Conservation (phyloP, 305 asterid species). For the Galium porrigens region DNA sequence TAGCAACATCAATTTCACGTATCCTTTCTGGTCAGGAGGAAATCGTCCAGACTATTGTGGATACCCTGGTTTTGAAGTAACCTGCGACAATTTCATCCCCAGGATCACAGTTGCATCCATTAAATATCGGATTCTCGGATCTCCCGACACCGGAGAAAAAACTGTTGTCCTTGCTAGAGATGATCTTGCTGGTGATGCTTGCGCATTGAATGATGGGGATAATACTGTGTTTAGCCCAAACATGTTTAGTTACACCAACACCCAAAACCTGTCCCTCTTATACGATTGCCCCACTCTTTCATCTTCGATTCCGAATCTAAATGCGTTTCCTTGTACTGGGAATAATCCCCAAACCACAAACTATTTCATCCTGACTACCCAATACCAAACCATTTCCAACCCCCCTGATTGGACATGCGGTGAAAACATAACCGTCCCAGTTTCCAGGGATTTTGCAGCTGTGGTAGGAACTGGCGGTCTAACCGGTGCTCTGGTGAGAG, state of each 20-base stretch:
- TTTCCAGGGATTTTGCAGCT: constrained; percentile 17
- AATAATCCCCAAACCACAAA: background rate
- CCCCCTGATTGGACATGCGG: constrained; percentile 11
- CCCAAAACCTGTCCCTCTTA: constrained; percentile 24
- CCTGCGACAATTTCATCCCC: constrained; percentile 20
- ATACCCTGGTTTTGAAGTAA: constrained; percentile 31
- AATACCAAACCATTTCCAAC: background rate
- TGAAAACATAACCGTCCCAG: constrained; percentile 20
- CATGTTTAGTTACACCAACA: constrained; percentile 18
- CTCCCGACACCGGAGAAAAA: background rate
- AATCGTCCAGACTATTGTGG: constrained; percentile 15
- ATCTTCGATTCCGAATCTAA: background rate
- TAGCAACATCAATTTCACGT: constrained; percentile 6
- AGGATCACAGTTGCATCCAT: constrained; percentile 17
- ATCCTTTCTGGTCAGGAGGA: constrained; percentile 15
- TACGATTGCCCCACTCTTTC: constrained; percentile 20
- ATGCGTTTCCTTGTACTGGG: constrained; percentile 15
- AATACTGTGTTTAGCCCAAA: constrained; percentile 22
- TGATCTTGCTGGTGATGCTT: constrained; percentile 26
- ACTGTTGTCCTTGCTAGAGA: constrained; percentile 30
- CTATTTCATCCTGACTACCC: background rate
- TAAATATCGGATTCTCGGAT: constrained; percentile 18
- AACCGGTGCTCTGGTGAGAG: constrained; percentile 20
- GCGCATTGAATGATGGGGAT: constrained; percentile 11
- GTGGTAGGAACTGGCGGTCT: constrained; percentile 9